phyloP scores from a whole-genome alignment of 176 grass and related monocot genomes.

The Zoysia pacifica region DNA sequence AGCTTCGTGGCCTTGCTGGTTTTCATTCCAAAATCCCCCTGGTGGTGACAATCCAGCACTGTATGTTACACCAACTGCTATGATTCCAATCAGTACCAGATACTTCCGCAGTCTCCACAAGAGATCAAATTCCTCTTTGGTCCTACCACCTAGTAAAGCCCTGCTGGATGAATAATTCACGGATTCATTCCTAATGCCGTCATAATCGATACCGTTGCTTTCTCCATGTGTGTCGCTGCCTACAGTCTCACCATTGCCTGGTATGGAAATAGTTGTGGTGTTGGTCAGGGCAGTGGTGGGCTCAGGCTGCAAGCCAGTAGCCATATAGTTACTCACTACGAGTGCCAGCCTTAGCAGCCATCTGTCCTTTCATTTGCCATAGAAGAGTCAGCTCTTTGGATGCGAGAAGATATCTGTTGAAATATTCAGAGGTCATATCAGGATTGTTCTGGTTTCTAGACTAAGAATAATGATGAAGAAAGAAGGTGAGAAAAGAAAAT shows the following conservation, averaged over 20 bases:
- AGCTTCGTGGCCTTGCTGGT: slow-evolving; percentile 7
- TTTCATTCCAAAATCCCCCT: slow-evolving; percentile 19
- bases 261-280: not conserved
- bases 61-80: slow-evolving; percentile 50
- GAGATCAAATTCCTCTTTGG: slow-evolving; percentile 17
- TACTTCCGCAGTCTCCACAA: slow-evolving; percentile 52
- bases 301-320: not conserved
- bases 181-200: not conserved
- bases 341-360: not conserved
- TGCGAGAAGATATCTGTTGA: not conserved
- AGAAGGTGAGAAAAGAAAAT: not conserved
- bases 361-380: not conserved
- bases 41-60: slow-evolving; percentile 49
- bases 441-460: not conserved
- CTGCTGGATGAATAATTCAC: not conserved
- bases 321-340: slow-evolving; percentile 9
- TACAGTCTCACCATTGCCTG: not conserved
- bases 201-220: not conserved
- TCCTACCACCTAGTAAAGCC: not conserved
- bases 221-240: not conserved
- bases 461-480: not conserved
- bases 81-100: slow-evolving; percentile 34
- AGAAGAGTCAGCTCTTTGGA: not conserved
- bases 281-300: not conserved
- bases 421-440: not conserved